A percentile compares a stretch with the other conserved stretches of the same genome.
phyloP scores from a whole-genome alignment of 2,329 filamentous ascomycete genomes.

The Falciphora oryzae region DNA sequence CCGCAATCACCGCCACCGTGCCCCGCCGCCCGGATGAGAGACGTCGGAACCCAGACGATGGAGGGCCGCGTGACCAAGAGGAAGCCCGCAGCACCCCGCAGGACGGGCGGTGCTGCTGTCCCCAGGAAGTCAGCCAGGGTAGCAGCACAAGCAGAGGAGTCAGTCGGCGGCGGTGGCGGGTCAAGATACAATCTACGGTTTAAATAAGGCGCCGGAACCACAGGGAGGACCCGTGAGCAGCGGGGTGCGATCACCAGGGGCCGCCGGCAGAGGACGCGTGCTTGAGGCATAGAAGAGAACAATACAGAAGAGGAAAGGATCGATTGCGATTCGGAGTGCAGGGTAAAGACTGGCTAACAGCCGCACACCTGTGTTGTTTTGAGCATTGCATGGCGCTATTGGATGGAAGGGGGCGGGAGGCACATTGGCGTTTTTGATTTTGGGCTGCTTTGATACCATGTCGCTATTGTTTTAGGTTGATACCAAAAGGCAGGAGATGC shows the following conservation, averaged over 20 bases:
- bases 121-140: neutral
- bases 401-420: neutral
- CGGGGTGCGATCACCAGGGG: neutral
- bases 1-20: neutral
- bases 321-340: neutral
- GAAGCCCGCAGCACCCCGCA: neutral
- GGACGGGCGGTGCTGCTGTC: neutral
- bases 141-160: neutral
- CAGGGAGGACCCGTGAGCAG: neutral
- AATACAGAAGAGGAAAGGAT: neutral
- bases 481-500: neutral
- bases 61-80: constrained; percentile 5
- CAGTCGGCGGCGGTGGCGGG: no score
- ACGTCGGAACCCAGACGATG: constrained; percentile 2
- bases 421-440: neutral
- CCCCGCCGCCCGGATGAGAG: neutral
- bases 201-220: neutral
- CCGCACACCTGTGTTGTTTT: no score
- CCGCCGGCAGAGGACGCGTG: neutral
- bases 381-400: neutral
- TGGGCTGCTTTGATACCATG: neutral
- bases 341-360: no score
- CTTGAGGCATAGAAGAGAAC: neutral
- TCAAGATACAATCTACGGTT: neutral
- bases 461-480: no score